Conservation (phyloP, 176 grass and related monocot genomes). For the Phyllostachys edulis region DNA sequence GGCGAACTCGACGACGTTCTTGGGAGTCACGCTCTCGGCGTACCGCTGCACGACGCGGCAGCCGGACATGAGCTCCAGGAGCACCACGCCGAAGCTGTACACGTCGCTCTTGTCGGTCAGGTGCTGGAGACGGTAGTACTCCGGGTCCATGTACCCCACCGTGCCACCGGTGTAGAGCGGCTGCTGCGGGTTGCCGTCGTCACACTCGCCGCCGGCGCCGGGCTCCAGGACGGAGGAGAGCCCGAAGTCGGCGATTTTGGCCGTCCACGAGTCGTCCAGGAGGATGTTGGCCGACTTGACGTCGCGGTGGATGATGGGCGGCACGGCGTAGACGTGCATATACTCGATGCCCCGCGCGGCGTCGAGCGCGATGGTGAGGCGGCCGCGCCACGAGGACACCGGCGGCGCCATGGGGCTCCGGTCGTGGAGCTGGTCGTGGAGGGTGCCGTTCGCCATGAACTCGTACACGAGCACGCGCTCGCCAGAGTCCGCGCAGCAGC, state of each 20-base stretch:
- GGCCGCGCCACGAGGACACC: conserved; percentile 45
- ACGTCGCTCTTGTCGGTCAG: conserved; percentile 87
- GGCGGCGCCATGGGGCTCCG: conserved; percentile 36
- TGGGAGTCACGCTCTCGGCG: conserved; percentile 80
- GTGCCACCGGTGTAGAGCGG: conserved; percentile 64
- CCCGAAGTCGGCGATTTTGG: conserved; percentile 88
- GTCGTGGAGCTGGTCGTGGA: conserved; percentile 85
- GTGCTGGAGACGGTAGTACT: conserved; percentile 88
- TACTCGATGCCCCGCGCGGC: conserved; percentile 89
- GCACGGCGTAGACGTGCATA: conserved; percentile 95
- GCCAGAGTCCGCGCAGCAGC: conserved; percentile 65
- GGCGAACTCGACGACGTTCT: conserved; percentile 79
- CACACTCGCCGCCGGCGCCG: conserved; percentile 10
- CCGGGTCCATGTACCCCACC: conserved; percentile 96
- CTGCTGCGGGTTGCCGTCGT: conserved; percentile 4
- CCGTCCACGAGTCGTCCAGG: conserved; percentile 75
- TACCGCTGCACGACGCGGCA: conserved; percentile 75
- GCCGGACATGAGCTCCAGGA: conserved; percentile 72
- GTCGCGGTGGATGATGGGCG: conserved; percentile 91
- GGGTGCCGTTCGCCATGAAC: conserved; percentile 82
- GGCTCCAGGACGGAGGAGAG: conserved; percentile 52
- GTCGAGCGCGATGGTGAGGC: conserved; percentile 71
- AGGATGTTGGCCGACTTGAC: conserved; percentile 95
- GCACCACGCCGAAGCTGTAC: conserved; percentile 78
- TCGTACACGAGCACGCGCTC: conserved; percentile 86